A percentile compares a stretch with the other conserved stretches of the same genome.
Evolutionary conservation across 2,329 filamentous ascomycete species (phyloP).

Genomic region (Stachybotrys chartarum): DNA sequence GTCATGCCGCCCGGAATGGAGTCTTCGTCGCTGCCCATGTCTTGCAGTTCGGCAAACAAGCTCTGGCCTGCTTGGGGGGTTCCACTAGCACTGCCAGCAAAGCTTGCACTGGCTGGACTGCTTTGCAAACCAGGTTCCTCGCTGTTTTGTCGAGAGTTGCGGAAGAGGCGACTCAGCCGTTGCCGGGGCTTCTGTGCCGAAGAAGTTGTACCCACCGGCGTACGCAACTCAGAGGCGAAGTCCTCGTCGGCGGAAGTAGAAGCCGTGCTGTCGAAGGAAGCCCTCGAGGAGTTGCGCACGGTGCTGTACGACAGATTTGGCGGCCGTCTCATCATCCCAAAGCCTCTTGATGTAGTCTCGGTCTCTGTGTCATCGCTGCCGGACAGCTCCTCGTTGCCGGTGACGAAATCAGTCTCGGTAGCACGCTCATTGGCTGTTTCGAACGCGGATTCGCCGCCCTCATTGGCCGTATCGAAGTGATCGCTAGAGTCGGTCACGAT

Average conservation of each 20-base stretch:
- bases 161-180: constrained; percentile 57
- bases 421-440: constrained; percentile 68
- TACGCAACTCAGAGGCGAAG: constrained; percentile 47
- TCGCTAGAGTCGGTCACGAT: constrained; percentile 49
- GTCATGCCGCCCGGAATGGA: constrained; percentile 44
- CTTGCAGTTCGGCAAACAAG: constrained; percentile 83
- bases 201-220: constrained; percentile 53
- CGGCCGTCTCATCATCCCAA: constrained; percentile 32
- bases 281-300: constrained; percentile 42
- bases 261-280: constrained; percentile 78
- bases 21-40: constrained; percentile 70
- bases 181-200: constrained; percentile 64
- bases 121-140: constrained; percentile 51
- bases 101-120: constrained; percentile 54
- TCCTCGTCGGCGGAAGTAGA: constrained; percentile 79
- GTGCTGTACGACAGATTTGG: constrained; percentile 31
- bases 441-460: constrained; percentile 60
- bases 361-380: constrained; percentile 90
- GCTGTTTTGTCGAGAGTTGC: constrained; percentile 54
- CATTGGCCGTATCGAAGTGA: constrained; percentile 75
- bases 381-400: constrained; percentile 71
- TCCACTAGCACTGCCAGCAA: constrained; percentile 39
- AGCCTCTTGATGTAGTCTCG: constrained; percentile 50
- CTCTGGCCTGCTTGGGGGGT: constrained; percentile 60
- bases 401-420: constrained; percentile 90